Evolutionary conservation across 108 stramenopile species (phyloP).

Genomic region (Skeletonema menzelii): DNA sequence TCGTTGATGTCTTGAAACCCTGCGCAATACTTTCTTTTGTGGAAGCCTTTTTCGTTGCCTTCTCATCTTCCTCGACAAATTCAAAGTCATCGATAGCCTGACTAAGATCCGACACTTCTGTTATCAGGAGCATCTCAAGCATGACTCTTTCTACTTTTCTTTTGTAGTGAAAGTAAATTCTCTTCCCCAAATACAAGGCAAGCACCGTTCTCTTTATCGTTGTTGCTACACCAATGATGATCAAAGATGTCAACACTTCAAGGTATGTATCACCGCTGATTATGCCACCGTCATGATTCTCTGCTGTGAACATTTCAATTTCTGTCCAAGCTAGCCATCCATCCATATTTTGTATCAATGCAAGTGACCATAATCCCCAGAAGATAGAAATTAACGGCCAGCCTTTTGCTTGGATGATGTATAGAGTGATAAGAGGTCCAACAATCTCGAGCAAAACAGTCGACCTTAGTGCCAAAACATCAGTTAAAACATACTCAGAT

Average conservation of each 20-base stretch:
- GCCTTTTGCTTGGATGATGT: conserved; percentile 71
- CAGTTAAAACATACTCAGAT: conserved; percentile 60
- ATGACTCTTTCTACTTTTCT: conserved; percentile 52
- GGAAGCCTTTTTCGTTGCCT: not conserved
- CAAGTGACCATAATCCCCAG: conserved; percentile 67
- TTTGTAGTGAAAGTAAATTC: conserved; percentile 33
- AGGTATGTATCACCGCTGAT: conserved; percentile 56
- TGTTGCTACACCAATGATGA: conserved; percentile 62
- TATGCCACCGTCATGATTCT: conserved; percentile 56
- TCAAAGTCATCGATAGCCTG: conserved; percentile 37
- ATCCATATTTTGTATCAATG: conserved; percentile 54
- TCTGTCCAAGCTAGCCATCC: conserved; percentile 72
- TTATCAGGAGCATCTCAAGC: conserved; percentile 49
- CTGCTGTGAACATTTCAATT: conserved; percentile 50
- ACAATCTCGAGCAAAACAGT: conserved; percentile 41
- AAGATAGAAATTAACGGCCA: conserved; percentile 67
- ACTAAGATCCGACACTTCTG: conserved; percentile 71
- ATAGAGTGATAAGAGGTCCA: conserved; percentile 74
- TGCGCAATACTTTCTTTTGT: conserved; percentile 4
- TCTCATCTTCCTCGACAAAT: conserved; percentile 7
- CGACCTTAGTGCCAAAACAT: conserved; percentile 49
- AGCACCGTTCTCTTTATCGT: conserved; percentile 66
- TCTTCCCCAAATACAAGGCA: conserved; percentile 53
- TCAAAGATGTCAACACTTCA: conserved; percentile 55
- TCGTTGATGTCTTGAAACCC: conserved; percentile 19